Conservation (phyloP, 2,329 filamentous ascomycete genomes). For the Trichophyton rubrum region DNA sequence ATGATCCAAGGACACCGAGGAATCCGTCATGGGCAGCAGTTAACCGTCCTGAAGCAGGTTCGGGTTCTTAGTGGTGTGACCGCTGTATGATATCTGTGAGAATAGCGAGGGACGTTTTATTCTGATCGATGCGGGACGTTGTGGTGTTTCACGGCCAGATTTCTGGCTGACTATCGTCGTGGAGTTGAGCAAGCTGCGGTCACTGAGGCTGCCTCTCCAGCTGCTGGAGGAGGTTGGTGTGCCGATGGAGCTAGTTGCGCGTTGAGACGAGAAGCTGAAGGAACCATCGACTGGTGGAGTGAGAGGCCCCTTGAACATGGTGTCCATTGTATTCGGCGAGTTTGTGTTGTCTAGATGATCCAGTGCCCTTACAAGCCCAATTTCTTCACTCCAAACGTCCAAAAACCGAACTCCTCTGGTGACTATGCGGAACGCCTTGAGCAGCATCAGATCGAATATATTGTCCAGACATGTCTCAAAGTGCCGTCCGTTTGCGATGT, state of each 20-base stretch:
- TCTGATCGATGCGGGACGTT: slow-evolving; percentile 23
- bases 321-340: slow-evolving; percentile 7
- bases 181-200: slow-evolving; percentile 2
- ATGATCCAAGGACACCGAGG: slow-evolving; percentile 78
- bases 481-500: slow-evolving; percentile 45
- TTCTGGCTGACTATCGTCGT: slow-evolving; percentile 13
- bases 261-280: slow-evolving; percentile 15
- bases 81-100: slow-evolving; percentile 71
- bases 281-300: slow-evolving; percentile 29
- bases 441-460: slow-evolving; percentile 80
- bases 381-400: slow-evolving; percentile 61
- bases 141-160: slow-evolving; percentile 13
- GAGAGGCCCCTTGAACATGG: slow-evolving; percentile 22
- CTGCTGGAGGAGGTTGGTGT: slow-evolving; percentile 1
- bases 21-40: slow-evolving; percentile 74
- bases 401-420: slow-evolving; percentile 80
- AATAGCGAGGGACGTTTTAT: slow-evolving; percentile 41
- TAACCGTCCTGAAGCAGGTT: slow-evolving; percentile 76
- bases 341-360: slow-evolving; percentile 25
- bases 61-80: slow-evolving; percentile 50
- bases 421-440: slow-evolving; percentile 90
- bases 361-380: slow-evolving; percentile 33
- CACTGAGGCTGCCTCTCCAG: slow-evolving; percentile 2
- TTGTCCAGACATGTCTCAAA: slow-evolving; percentile 30
- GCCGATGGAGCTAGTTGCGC: neutral